Conservation (phyloP, 495 filamentous ascomycete genomes). For the Beverwykella pulmonaria region DNA sequence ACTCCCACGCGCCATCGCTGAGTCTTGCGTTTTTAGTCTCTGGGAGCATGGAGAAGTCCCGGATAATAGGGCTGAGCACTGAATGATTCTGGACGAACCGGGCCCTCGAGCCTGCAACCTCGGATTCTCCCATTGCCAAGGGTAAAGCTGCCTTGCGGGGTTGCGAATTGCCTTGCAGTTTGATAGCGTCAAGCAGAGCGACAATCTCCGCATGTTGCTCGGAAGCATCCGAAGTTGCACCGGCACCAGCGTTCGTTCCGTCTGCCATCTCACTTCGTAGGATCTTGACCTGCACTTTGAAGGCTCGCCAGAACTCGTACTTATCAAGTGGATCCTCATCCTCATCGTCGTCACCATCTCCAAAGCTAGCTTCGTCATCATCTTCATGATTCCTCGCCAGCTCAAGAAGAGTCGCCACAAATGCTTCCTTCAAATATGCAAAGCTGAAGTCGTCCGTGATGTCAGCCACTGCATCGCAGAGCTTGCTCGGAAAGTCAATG, state of each 20-base stretch:
- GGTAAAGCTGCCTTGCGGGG: constrained; percentile 16
- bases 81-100: constrained; percentile 16
- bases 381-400: constrained; percentile 44
- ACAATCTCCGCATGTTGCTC: constrained; percentile 29
- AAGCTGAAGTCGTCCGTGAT: constrained; percentile 66
- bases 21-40: constrained; percentile 22
- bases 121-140: constrained; percentile 1
- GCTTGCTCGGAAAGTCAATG: constrained; percentile 59
- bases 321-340: constrained; percentile 49
- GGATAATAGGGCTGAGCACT: constrained; percentile 24
- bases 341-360: constrained; percentile 42
- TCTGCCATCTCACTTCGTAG: constrained; percentile 59
- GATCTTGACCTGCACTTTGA: constrained; percentile 60
- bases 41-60: constrained; percentile 15
- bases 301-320: constrained; percentile 55
- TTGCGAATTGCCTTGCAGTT: constrained; percentile 22
- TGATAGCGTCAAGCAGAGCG: constrained; percentile 28
- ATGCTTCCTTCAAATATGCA: constrained; percentile 67
- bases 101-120: neutral
- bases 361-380: constrained; percentile 33
- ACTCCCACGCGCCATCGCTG: constrained; percentile 30
- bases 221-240: neutral
- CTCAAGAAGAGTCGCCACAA: constrained; percentile 60
- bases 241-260: neutral
- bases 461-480: constrained; percentile 57